These are phyloP conservation scores for Marasmius fiardii DNA, from an alignment of 1,284 basidiomycete species.

Conservation along the genomic window DNA sequence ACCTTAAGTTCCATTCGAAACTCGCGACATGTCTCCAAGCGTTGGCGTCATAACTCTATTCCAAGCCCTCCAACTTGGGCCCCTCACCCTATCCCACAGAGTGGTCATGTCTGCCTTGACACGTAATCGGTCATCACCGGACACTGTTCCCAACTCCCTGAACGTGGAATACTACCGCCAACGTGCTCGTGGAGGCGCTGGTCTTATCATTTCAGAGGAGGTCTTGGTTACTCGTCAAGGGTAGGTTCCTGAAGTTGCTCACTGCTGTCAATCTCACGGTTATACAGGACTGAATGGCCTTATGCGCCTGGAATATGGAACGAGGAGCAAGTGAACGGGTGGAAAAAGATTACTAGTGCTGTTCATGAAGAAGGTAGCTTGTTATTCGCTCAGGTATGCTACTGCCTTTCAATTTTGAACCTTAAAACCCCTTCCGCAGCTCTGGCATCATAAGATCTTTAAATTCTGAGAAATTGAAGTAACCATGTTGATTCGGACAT, in stretches of 20 bases:
- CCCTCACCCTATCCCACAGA: conserved; percentile 18
- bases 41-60: background rate
- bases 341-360: conserved; percentile 34
- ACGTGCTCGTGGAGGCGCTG: conserved; percentile 31
- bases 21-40: too few relatives aligned
- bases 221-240: conserved; percentile 37
- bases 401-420: too few relatives aligned
- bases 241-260: conserved; percentile 19
- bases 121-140: conserved; percentile 27
- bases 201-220: conserved; percentile 44
- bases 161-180: conserved; percentile 46
- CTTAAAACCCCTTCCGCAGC: too few relatives aligned
- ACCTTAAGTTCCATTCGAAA: too few relatives aligned
- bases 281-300: conserved; percentile 32
- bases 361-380: conserved; percentile 31
- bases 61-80: conserved; percentile 5
- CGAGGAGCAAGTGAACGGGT: conserved; percentile 20
- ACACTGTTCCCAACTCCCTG: conserved; percentile 25
- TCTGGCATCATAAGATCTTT: too few relatives aligned
- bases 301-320: conserved; percentile 38
- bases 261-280: conserved; percentile 15
- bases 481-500: too few relatives aligned
- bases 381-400: conserved; percentile 31
- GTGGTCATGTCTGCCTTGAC: conserved; percentile 32
- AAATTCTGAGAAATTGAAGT: too few relatives aligned